Percentiles rank a stretch among this genome's conserved stretches.
phyloP scores from a whole-genome alignment of 352 stramenopile species.

The Phytopythium ostracodes region DNA sequence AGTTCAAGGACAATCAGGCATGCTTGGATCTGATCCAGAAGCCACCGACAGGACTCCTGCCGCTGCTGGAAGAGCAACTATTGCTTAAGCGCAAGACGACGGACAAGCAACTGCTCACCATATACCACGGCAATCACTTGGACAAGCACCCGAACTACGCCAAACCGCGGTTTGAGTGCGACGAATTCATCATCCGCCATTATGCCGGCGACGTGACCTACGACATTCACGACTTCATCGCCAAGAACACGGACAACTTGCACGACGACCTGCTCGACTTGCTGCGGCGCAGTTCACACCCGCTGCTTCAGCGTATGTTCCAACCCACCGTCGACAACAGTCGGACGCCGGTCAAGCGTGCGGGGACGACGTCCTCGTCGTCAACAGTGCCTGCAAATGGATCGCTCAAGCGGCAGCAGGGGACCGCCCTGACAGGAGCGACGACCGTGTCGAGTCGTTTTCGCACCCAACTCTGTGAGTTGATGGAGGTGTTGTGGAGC shows the following conservation, averaged over 20 bases:
- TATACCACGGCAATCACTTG: slow-evolving; percentile 74
- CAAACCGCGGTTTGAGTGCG: slow-evolving; percentile 75
- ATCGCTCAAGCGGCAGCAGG: slow-evolving; percentile 29
- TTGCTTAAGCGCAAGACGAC: slow-evolving; percentile 83
- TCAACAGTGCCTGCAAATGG: slow-evolving; percentile 5
- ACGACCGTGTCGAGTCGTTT: slow-evolving; percentile 72
- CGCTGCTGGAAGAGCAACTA: slow-evolving; percentile 86
- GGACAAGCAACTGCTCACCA: slow-evolving; percentile 79
- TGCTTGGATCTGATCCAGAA: slow-evolving; percentile 84
- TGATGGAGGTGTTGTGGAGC: slow-evolving; percentile 80
- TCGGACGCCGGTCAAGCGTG: slow-evolving; percentile 11
- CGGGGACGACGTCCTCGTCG: slow-evolving; percentile 9
- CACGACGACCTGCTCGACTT: slow-evolving; percentile 85
- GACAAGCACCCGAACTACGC: slow-evolving; percentile 69
- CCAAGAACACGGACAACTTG: slow-evolving; percentile 89
- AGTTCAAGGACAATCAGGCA: slow-evolving; percentile 82
- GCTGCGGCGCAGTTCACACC: slow-evolving; percentile 55
- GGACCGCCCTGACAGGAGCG: slow-evolving; percentile 50
- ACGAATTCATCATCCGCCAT: slow-evolving; percentile 85
- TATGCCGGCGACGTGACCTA: slow-evolving; percentile 83
- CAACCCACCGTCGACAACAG: not conserved
- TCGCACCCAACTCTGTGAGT: slow-evolving; percentile 66
- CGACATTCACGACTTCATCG: slow-evolving; percentile 79
- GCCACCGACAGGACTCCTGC: slow-evolving; percentile 66
- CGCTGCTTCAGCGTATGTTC: slow-evolving; percentile 67